A percentile compares a stretch with the other conserved stretches of the same genome.
phyloP scores from a whole-genome alignment of 306 rosid species.

The Inga laurina region DNA sequence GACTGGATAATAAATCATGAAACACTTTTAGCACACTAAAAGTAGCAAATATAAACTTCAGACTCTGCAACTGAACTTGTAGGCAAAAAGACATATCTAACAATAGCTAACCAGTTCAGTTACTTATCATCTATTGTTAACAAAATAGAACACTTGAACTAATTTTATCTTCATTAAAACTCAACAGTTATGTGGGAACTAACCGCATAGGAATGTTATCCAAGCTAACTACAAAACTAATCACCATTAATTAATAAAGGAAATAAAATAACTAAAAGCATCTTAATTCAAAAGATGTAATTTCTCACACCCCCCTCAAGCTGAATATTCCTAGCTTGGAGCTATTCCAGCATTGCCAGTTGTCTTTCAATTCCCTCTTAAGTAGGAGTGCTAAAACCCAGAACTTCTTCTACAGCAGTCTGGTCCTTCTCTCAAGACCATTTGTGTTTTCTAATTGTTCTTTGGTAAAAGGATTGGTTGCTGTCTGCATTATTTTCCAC shows the following conservation, averaged over 20 bases:
- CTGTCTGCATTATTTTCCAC: not conserved
- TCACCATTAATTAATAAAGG: not conserved
- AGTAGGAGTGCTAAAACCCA: not conserved
- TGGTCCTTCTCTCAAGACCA: not conserved
- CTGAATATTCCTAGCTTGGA: not conserved
- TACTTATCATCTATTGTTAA: not conserved
- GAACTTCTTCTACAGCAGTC: not conserved
- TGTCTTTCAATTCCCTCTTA: not conserved
- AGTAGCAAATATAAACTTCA: not conserved
- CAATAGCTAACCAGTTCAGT: conserved; percentile 23
- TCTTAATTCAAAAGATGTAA: not conserved
- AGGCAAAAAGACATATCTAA: conserved; percentile 12
- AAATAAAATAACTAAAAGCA: not conserved
- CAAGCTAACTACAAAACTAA: not conserved
- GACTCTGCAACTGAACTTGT: not conserved
- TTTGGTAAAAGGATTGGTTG: not conserved
- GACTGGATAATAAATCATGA: conserved; percentile 28
- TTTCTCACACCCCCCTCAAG: not conserved
- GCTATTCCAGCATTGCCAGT: not conserved
- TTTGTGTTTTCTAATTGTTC: not conserved
- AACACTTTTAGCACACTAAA: conserved; percentile 16
- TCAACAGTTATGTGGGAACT: not conserved
- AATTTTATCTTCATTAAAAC: not conserved
- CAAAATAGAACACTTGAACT: not conserved
- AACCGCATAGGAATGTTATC: not conserved